Percentiles rank a stretch among this genome's conserved stretches.
phyloP scores from a whole-genome alignment of 1,284 basidiomycete genomes.

The Sanghuangporus baumii region DNA sequence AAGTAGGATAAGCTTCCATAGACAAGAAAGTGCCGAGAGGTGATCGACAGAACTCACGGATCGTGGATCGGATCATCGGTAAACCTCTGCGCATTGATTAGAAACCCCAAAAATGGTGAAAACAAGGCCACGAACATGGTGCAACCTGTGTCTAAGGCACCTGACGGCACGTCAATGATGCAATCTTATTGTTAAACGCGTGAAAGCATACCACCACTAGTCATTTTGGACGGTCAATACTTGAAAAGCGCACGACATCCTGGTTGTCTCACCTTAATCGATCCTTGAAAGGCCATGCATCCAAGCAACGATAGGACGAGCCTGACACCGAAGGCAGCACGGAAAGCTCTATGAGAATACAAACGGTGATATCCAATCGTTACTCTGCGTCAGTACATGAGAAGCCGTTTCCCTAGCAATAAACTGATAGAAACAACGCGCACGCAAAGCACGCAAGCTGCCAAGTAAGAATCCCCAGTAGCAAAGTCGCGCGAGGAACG shows the following conservation, averaged over 20 bases:
- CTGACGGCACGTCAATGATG: constrained; percentile 30
- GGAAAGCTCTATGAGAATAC: constrained; percentile 70
- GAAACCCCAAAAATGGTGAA: not conserved
- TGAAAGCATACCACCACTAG: constrained; percentile 40
- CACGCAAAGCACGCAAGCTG: constrained; percentile 71
- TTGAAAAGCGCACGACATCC: not conserved
- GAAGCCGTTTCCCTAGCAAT: not conserved
- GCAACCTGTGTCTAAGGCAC: constrained; percentile 70
- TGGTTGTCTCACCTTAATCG: constrained; percentile 39
- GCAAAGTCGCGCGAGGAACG: constrained; percentile 41
- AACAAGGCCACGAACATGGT: constrained; percentile 46
- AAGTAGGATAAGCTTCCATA: not conserved
- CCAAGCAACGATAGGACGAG: constrained; percentile 59
- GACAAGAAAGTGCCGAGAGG: not conserved
- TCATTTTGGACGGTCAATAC: not conserved
- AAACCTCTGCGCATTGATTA: constrained; percentile 44
- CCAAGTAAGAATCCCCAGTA: constrained; percentile 55
- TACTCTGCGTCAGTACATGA: constrained; percentile 37
- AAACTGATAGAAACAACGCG: constrained; percentile 18
- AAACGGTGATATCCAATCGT: constrained; percentile 75
- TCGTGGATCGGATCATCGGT: constrained; percentile 73
- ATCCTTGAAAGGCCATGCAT: constrained; percentile 64
- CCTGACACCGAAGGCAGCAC: constrained; percentile 50
- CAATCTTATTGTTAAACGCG: not conserved
- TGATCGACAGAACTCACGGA: constrained; percentile 40